These are phyloP conservation scores for Wickerhamiella azyma DNA, from an alignment of 805 yeast genomes.

Conservation along the genomic window DNA sequence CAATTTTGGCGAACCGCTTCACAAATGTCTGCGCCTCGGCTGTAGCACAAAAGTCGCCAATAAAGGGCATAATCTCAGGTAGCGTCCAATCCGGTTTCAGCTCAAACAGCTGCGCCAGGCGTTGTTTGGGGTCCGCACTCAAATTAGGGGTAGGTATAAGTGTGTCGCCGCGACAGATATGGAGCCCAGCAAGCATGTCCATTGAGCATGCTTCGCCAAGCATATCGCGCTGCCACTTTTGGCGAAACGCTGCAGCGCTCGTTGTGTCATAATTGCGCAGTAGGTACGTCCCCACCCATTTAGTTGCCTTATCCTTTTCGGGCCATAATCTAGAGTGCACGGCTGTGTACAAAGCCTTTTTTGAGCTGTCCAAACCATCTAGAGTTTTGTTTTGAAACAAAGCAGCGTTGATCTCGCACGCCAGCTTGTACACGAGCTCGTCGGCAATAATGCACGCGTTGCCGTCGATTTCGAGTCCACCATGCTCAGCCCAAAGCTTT, in stretches of 20 bases:
- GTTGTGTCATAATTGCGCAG: slow-evolving; percentile 29
- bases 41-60: slow-evolving; percentile 36
- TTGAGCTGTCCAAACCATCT: neutral
- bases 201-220: slow-evolving; percentile 52
- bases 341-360: slow-evolving; percentile 29
- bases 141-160: slow-evolving; percentile 25
- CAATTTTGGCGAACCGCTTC: slow-evolving; percentile 6
- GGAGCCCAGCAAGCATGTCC: slow-evolving; percentile 41
- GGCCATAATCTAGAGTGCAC: slow-evolving; percentile 35
- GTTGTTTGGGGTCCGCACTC: slow-evolving; percentile 33
- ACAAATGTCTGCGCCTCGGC: slow-evolving; percentile 3
- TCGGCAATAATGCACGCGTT: slow-evolving; percentile 26
- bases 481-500: slow-evolving; percentile 35
- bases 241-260: slow-evolving; percentile 26
- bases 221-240: slow-evolving; percentile 25
- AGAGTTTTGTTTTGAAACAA: slow-evolving; percentile 8
- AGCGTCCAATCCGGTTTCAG: slow-evolving; percentile 47
- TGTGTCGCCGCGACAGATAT: slow-evolving; percentile 26
- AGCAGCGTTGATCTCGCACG: slow-evolving; percentile 20
- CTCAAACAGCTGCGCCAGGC: slow-evolving; percentile 42
- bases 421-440: slow-evolving; percentile 16
- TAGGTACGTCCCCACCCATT: slow-evolving; percentile 52
- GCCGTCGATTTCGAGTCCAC: slow-evolving; percentile 45
- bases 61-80: slow-evolving; percentile 49
- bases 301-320: slow-evolving; percentile 30